phyloP scores from a whole-genome alignment of 768 basidiomycete species.

The Suillus alpinus region DNA sequence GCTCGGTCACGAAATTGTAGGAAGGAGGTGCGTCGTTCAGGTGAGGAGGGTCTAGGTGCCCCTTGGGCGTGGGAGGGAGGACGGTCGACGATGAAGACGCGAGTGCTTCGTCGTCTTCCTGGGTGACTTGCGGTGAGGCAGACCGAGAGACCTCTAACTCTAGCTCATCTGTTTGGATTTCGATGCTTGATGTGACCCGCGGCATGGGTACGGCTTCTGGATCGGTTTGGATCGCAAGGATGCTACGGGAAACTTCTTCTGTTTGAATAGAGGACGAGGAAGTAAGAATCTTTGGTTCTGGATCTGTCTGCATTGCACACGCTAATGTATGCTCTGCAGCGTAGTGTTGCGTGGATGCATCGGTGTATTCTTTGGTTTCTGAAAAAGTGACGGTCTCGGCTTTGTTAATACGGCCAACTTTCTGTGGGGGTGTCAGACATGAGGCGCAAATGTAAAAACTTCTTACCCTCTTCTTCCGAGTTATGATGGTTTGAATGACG shows the following conservation, averaged over 20 bases:
- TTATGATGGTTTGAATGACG: conserved; percentile 86
- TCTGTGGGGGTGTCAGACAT: conserved; percentile 38
- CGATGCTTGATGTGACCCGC: conserved; percentile 44
- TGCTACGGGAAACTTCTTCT: conserved; percentile 28
- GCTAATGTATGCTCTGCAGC: conserved; percentile 46
- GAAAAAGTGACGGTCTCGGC: conserved; percentile 44
- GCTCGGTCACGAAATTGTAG: conserved; percentile 57
- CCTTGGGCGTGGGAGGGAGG: conserved; percentile 66
- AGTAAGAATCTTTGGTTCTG: conserved; percentile 46
- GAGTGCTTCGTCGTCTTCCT: conserved; percentile 49
- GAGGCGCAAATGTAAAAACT: conserved; percentile 4
- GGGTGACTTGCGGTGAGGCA: conserved; percentile 36
- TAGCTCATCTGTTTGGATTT: conserved; percentile 58
- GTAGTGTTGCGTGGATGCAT: conserved; percentile 72
- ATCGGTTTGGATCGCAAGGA: conserved; percentile 39
- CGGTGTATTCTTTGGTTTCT: conserved; percentile 73
- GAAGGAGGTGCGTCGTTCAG: conserved; percentile 66
- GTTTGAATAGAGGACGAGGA: conserved; percentile 58
- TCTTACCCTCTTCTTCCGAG: conserved; percentile 70
- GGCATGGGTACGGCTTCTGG: conserved; percentile 30
- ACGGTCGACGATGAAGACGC: conserved; percentile 75
- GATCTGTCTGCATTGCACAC: conserved; percentile 59
- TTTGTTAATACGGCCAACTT: conserved; percentile 61
- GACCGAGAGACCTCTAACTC: conserved; percentile 35
- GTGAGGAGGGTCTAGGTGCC: conserved; percentile 28